These are phyloP conservation scores for Ceratobasidium sp. DNA, from an alignment of 1,284 basidiomycete species.

Conservation along the genomic window DNA sequence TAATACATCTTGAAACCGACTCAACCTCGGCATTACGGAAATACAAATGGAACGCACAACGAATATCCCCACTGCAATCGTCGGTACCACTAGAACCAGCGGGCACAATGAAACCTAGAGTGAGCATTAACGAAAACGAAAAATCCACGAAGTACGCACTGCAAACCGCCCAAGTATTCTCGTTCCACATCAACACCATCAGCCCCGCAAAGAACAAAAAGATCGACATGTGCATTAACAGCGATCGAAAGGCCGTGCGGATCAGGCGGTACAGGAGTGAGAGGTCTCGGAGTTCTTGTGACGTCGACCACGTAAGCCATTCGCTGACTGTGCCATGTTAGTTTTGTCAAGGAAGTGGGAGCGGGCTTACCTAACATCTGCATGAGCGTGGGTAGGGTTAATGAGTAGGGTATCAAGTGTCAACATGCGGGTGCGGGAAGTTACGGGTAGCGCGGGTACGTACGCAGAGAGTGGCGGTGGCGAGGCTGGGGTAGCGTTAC, in stretches of 20 bases:
- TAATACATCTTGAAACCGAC: slow-evolving; percentile 19
- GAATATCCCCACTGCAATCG: background rate
- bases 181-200: slow-evolving; percentile 29
- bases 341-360: background rate
- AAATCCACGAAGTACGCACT: background rate
- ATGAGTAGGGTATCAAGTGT: background rate
- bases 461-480: slow-evolving; percentile 2
- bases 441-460: background rate
- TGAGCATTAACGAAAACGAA: background rate
- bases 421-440: background rate
- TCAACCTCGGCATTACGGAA: background rate
- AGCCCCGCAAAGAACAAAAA: slow-evolving; percentile 35
- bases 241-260: slow-evolving; percentile 20
- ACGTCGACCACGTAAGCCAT: slow-evolving; percentile 34
- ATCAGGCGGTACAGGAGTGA: slow-evolving; percentile 17
- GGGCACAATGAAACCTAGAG: too few relatives aligned
- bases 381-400: background rate
- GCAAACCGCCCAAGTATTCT: slow-evolving; percentile 6
- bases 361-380: slow-evolving; percentile 6
- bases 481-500: background rate
- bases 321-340: slow-evolving; percentile 21
- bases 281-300: slow-evolving; percentile 21
- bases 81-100: slow-evolving; percentile 13
- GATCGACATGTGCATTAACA: slow-evolving; percentile 33
- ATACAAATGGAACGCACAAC: background rate